Percentiles rank a stretch among this genome's conserved stretches.
Evolutionary conservation across 345 rosid species (phyloP).

Genomic region (Clausena lansium): DNA sequence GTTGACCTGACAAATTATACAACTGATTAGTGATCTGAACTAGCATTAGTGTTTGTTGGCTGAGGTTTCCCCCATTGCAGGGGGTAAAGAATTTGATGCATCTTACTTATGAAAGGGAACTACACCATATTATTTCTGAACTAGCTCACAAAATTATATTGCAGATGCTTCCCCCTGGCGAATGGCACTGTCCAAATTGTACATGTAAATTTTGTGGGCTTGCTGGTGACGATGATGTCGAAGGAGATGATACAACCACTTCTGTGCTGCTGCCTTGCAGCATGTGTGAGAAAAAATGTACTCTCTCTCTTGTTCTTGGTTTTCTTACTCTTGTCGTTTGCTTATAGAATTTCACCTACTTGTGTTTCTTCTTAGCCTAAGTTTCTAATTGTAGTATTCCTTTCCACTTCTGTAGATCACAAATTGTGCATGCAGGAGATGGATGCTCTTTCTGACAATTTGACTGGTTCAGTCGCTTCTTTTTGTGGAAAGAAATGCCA

Average conservation of each 20-base stretch:
- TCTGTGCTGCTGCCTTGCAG: slow-evolving; percentile 40
- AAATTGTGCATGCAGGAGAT: slow-evolving; percentile 50
- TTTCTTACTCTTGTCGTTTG: slow-evolving; percentile 9
- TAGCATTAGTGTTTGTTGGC: not conserved
- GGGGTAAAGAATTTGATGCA: not conserved
- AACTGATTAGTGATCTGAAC: slow-evolving; percentile 4
- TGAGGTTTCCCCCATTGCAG: not conserved
- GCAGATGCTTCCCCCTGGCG: slow-evolving; percentile 86
- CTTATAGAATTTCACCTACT: slow-evolving; percentile 3
- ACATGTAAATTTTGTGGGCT: slow-evolving; percentile 83
- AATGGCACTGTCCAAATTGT: slow-evolving; percentile 95
- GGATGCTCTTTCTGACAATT: slow-evolving; percentile 41
- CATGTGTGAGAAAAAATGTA: slow-evolving; percentile 90
- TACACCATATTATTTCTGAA: not conserved
- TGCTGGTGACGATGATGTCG: slow-evolving; percentile 34
- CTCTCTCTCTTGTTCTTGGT: slow-evolving; percentile 16
- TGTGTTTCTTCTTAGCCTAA: slow-evolving; percentile 1
- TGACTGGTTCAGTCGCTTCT: slow-evolving; percentile 32
- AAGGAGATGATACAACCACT: slow-evolving; percentile 31
- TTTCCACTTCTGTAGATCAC: slow-evolving; percentile 57
- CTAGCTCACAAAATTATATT: slow-evolving; percentile 9
- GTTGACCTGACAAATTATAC: not conserved
- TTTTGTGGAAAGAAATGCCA: slow-evolving; percentile 78
- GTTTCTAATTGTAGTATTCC: slow-evolving; percentile 19
- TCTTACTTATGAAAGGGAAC: not conserved